Conservation (phyloP, 148 eudicot species). For the Salicornia ramosissima region DNA sequence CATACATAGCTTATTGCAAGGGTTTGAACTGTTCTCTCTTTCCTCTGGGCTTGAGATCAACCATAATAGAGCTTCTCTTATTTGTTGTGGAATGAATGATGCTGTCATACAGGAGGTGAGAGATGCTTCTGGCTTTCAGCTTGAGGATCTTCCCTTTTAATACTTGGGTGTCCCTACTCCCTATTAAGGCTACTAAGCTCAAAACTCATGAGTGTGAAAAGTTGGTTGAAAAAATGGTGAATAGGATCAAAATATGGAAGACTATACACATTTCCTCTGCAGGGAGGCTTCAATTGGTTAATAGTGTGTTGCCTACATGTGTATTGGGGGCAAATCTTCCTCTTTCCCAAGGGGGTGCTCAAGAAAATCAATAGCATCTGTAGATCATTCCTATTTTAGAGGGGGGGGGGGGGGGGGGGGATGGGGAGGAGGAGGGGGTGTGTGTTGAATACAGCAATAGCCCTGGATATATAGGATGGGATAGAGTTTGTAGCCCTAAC, state of each 20-base stretch:
- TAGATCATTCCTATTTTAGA: neutral
- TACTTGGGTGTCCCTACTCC: neutral
- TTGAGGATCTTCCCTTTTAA: neutral
- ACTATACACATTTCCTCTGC: neutral
- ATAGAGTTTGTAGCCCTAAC: too few species aligned
- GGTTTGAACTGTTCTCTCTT: too few species aligned
- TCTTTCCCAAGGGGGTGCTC: neutral
- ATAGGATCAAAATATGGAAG: neutral
- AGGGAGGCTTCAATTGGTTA: neutral
- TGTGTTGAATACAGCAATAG: neutral
- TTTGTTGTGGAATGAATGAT: neutral
- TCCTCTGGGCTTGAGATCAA: too few species aligned
- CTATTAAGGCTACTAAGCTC: neutral
- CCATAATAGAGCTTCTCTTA: neutral
- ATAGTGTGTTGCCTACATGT: neutral
- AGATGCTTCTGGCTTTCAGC: neutral
- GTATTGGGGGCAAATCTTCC: neutral
- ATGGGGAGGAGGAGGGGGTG: neutral
- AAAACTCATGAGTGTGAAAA: neutral
- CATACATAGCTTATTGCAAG: too few species aligned
- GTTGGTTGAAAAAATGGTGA: too few species aligned
- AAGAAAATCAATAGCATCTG: neutral
- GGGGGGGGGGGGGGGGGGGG: neutral
- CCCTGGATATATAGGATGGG: neutral
- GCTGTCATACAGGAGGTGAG: neutral